Percentiles rank a stretch among this genome's conserved stretches.
These are phyloP conservation scores for Trifolium fragiferum DNA, from an alignment of 306 rosid genomes.

Conservation along the genomic window DNA sequence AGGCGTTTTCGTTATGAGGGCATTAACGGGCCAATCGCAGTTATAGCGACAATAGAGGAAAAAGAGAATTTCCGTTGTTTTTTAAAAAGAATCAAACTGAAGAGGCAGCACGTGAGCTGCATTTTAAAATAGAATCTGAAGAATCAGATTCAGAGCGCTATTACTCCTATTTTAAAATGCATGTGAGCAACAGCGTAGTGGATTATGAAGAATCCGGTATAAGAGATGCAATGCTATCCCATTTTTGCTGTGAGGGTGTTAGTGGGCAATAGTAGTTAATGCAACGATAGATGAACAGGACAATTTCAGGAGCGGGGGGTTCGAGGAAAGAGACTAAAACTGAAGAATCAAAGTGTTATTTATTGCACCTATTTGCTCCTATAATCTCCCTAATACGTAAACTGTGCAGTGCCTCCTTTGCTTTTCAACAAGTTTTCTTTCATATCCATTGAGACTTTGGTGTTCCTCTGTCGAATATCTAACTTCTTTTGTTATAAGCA, in stretches of 20 bases:
- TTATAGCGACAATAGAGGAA: background rate
- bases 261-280: no score
- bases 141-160: no score
- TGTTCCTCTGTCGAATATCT: background rate
- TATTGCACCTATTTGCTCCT: background rate
- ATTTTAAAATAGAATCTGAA: background rate
- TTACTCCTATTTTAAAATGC: background rate
- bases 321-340: background rate
- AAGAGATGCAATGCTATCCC: no score
- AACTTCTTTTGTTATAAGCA: no score
- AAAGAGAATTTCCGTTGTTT: background rate
- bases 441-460: background rate
- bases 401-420: background rate
- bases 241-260: no score
- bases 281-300: no score
- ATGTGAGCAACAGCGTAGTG: no score
- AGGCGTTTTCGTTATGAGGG: background rate
- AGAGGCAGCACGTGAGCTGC: background rate
- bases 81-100: background rate
- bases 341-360: background rate
- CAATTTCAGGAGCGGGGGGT: no score
- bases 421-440: background rate
- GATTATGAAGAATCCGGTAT: no score
- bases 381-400: background rate
- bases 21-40: background rate